A percentile compares a stretch with the other conserved stretches of the same genome.
Conservation (phyloP, 2,329 filamentous ascomycete species). For the Fusarium duplospermum region DNA sequence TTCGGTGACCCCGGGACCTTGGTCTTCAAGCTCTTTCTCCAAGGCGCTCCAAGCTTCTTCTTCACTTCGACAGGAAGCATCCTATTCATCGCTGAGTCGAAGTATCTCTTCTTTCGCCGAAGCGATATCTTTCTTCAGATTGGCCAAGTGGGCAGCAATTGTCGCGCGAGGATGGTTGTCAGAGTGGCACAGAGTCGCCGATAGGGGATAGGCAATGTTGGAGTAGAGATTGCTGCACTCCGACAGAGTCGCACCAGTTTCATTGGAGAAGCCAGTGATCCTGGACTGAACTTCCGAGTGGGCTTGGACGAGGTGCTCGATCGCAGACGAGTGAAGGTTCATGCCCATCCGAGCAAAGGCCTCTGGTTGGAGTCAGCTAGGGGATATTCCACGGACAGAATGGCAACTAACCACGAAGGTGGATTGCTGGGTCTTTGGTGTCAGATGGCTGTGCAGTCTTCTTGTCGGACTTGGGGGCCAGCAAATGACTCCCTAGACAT, state of each 20-base stretch:
- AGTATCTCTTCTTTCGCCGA: conserved; percentile 41
- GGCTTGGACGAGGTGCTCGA: conserved; percentile 34
- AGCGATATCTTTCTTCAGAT: conserved; percentile 35
- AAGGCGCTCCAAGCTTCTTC: conserved; percentile 35
- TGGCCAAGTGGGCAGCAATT: conserved; percentile 41
- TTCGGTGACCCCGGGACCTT: neutral
- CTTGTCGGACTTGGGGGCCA: neutral
- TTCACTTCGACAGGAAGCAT: conserved; percentile 37
- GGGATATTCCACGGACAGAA: fast-evolving
- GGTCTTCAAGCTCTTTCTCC: neutral
- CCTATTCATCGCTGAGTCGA: conserved; percentile 41
- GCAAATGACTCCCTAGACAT: conserved; percentile 19
- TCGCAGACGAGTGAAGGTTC: conserved; percentile 5
- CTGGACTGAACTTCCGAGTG: conserved; percentile 37
- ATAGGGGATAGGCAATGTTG: conserved; percentile 48
- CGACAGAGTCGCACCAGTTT: conserved; percentile 27
- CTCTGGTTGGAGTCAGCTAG: conserved; percentile 27
- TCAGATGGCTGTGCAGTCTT: neutral
- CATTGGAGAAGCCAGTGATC: conserved; percentile 33
- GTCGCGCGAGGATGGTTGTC: conserved; percentile 38
- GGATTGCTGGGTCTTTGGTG: conserved; percentile 8
- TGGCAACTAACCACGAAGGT: conserved; percentile 35
- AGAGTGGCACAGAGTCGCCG: conserved; percentile 47
- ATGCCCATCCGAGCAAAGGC: conserved; percentile 39
- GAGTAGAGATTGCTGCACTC: conserved; percentile 43